These are phyloP conservation scores for Sequoiadendron giganteum DNA, from an alignment of 75 land plant genomes.

Conservation along the genomic window DNA sequence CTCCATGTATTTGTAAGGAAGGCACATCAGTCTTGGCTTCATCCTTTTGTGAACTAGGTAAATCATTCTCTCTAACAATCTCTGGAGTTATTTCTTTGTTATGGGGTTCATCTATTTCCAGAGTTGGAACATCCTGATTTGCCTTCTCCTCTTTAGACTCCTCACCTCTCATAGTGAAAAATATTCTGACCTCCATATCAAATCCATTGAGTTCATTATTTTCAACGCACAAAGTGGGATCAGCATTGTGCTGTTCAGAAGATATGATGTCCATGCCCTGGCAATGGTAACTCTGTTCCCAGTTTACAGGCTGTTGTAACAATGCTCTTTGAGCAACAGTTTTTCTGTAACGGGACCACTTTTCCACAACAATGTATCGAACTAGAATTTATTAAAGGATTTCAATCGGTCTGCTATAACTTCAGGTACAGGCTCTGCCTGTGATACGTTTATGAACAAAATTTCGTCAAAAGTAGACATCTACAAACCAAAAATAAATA, in stretches of 20 bases:
- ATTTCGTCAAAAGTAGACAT: neutral
- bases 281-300: neutral
- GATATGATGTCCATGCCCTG: neutral
- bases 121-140: neutral
- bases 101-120: neutral
- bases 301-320: neutral
- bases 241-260: neutral
- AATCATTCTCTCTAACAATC: neutral
- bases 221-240: neutral
- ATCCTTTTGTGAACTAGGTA: neutral
- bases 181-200: neutral
- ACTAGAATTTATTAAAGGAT: constrained; percentile 39
- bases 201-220: neutral
- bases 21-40: neutral
- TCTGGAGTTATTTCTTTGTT: neutral
- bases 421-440: constrained; percentile 17
- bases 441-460: constrained; percentile 1
- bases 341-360: constrained; percentile 37
- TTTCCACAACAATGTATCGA: constrained; percentile 42
- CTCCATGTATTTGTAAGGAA: neutral
- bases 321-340: constrained; percentile 26
- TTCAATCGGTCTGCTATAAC: constrained; percentile 38
- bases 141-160: neutral
- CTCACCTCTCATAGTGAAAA: neutral
- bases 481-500: neutral